Evolutionary conservation across 1,284 basidiomycete species (phyloP).

Genomic region (Rhodotorula glutinis): DNA sequence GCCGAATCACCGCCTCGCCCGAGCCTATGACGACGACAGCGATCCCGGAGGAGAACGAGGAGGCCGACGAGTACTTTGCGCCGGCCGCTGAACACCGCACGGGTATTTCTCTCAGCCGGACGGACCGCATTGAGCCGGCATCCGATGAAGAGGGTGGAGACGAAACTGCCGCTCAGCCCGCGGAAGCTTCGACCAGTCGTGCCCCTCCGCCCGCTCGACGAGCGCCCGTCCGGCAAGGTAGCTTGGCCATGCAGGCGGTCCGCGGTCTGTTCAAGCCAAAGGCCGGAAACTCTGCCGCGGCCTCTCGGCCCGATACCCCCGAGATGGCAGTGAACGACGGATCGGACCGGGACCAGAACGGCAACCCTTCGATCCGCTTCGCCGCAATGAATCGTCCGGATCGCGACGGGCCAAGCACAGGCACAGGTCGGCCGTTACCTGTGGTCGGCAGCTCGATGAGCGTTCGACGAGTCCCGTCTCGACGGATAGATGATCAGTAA

Average conservation of each 20-base stretch:
- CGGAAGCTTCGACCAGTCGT: neutral
- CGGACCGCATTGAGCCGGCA: conserved; percentile 26
- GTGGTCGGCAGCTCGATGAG: conserved; percentile 27
- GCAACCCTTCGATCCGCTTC: conserved; percentile 26
- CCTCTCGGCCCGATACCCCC: neutral
- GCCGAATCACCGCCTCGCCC: conserved; percentile 2
- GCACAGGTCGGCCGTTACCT: conserved; percentile 26
- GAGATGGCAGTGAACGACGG: neutral
- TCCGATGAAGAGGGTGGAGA: conserved; percentile 23
- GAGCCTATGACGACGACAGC: neutral
- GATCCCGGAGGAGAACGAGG: neutral
- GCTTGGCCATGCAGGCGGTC: conserved; percentile 21
- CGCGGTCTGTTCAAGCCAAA: conserved; percentile 19
- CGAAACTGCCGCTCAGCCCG: neutral
- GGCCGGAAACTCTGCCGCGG: neutral
- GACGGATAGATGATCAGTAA: neutral
- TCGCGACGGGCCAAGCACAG: conserved; percentile 10
- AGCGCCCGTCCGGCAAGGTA: conserved; percentile 2
- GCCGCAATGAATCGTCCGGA: conserved; percentile 19
- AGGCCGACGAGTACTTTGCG: neutral
- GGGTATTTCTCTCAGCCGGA: conserved; percentile 23
- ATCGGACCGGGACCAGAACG: neutral
- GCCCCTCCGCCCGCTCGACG: neutral
- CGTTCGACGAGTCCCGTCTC: conserved; percentile 21
- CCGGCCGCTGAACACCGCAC: neutral